These are phyloP conservation scores for Rhodocollybia butyracea DNA, from an alignment of 768 basidiomycete genomes.

Conservation along the genomic window DNA sequence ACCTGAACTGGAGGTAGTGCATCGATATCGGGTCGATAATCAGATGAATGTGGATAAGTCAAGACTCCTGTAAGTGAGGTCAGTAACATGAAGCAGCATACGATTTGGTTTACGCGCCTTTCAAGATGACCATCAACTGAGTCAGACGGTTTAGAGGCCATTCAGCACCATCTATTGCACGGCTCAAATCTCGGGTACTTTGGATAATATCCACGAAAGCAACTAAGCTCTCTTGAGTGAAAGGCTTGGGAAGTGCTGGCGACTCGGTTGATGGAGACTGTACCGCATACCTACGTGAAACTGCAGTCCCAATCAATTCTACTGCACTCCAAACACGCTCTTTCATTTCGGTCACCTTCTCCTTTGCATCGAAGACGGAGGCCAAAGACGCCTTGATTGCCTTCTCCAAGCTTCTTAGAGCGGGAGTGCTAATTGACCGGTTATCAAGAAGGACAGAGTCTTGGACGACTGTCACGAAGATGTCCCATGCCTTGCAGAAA, in stretches of 20 bases:
- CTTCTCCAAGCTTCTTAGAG: conserved; percentile 79
- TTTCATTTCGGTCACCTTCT: conserved; percentile 42
- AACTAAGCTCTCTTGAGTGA: conserved; percentile 85
- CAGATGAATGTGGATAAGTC: conserved; percentile 79
- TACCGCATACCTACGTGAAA: conserved; percentile 31
- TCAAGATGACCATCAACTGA: conserved; percentile 74
- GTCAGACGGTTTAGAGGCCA: conserved; percentile 66
- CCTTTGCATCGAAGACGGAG: conserved; percentile 28
- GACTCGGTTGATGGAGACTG: conserved; percentile 16
- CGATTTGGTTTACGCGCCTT: conserved; percentile 39
- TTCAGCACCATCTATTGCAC: conserved; percentile 46
- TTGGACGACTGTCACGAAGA: conserved; percentile 70
- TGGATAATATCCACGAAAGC: conserved; percentile 74
- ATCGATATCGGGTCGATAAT: conserved; percentile 89
- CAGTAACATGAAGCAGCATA: background rate
- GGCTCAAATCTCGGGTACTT: conserved; percentile 51
- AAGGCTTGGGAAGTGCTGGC: conserved; percentile 34
- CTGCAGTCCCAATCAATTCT: conserved; percentile 57
- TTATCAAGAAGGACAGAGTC: conserved; percentile 67
- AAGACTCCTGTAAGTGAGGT: conserved; percentile 49
- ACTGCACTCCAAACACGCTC: conserved; percentile 71
- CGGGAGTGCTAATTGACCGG: conserved; percentile 74
- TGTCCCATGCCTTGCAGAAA: conserved; percentile 70
- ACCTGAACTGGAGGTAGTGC: conserved; percentile 78
- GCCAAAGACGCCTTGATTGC: conserved; percentile 59